Evolutionary conservation across 768 basidiomycete species (phyloP).

Genomic region (Hygrocybe punicea): DNA sequence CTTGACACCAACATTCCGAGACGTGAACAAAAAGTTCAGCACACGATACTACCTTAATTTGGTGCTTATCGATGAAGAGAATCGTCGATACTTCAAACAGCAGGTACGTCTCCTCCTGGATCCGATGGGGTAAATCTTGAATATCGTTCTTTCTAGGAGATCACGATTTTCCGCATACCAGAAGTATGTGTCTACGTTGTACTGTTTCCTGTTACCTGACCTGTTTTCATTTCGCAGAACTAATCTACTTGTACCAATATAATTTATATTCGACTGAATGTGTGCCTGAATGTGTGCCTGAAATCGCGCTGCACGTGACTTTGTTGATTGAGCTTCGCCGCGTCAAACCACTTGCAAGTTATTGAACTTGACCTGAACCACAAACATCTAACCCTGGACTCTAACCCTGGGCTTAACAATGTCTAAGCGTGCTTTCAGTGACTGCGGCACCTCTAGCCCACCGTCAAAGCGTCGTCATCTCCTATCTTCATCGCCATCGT

Average conservation of each 20-base stretch:
- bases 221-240: neutral
- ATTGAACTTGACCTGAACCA: too few relatives aligned
- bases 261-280: too few relatives aligned
- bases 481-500: neutral
- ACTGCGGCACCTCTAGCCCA: neutral
- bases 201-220: neutral
- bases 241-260: too few relatives aligned
- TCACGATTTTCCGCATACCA: conserved; percentile 87
- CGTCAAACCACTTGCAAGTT: too few relatives aligned
- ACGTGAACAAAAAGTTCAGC: conserved; percentile 99
- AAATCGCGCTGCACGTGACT: too few relatives aligned
- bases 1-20: conserved; percentile 96
- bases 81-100: conserved; percentile 96
- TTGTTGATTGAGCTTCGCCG: too few relatives aligned
- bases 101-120: conserved; percentile 49
- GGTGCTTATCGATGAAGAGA: conserved; percentile 97
- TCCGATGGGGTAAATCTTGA: neutral
- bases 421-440: neutral
- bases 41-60: conserved; percentile 96
- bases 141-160: conserved; percentile 52
- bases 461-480: conserved; percentile 1
- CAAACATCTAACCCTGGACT: too few relatives aligned
- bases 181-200: conserved; percentile 52
- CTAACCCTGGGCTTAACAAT: too few relatives aligned
- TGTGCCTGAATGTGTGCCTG: too few relatives aligned